A percentile compares a stretch with the other conserved stretches of the same genome.
These are phyloP conservation scores for Metschnikowia peoriensis DNA, from an alignment of 805 yeast genomes.

Conservation along the genomic window DNA sequence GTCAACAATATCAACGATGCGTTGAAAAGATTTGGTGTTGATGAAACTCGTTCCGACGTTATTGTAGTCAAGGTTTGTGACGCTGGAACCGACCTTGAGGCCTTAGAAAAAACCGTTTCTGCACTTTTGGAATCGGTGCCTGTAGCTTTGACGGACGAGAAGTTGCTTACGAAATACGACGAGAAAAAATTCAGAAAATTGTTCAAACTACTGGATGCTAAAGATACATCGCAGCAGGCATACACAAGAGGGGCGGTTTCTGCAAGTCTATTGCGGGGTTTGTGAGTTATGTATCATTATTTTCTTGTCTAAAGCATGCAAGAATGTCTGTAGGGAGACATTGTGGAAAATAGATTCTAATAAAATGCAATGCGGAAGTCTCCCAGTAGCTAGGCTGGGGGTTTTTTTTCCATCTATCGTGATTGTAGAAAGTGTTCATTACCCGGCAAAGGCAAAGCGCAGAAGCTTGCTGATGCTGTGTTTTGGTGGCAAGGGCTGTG, in stretches of 20 bases:
- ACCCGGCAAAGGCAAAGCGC: constrained; percentile 19
- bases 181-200: constrained; percentile 32
- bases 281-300: background rate
- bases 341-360: background rate
- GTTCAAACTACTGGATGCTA: constrained; percentile 33
- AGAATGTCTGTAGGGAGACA: background rate
- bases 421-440: background rate
- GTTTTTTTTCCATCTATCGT: too few relatives aligned
- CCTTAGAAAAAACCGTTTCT: constrained; percentile 27
- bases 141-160: constrained; percentile 24
- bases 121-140: constrained; percentile 15
- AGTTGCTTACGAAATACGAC: constrained; percentile 23
- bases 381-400: background rate
- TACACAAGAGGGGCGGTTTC: constrained; percentile 16
- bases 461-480: constrained; percentile 10
- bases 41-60: constrained; percentile 44
- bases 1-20: constrained; percentile 72
- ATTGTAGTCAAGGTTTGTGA: constrained; percentile 51
- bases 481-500: background rate
- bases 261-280: constrained; percentile 17
- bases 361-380: background rate
- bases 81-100: constrained; percentile 15
- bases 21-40: constrained; percentile 66
- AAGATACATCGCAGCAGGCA: constrained; percentile 9
- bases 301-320: background rate